phyloP scores from a whole-genome alignment of 2,329 filamentous ascomycete species.

The Colletotrichum cuscutae region DNA sequence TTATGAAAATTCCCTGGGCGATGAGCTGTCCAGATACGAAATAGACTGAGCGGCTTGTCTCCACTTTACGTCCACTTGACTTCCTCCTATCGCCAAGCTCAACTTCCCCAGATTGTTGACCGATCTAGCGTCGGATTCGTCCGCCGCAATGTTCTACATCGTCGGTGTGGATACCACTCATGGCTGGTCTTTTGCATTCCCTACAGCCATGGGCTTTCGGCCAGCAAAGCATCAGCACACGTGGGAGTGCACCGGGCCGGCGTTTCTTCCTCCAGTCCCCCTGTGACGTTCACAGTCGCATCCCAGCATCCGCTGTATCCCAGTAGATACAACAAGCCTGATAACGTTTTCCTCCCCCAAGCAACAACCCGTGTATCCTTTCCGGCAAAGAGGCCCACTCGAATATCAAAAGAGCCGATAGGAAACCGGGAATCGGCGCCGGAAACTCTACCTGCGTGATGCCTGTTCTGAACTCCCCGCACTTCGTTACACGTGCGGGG shows the following conservation, averaged over 20 bases:
- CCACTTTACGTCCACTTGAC: not conserved
- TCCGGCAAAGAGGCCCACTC: not conserved
- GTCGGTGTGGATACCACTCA: not conserved
- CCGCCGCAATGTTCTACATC: not conserved
- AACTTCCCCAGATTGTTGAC: not conserved
- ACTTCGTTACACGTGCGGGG: constrained; percentile 7
- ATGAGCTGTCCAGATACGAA: not conserved
- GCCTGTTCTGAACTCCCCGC: not conserved
- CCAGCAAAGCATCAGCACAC: not conserved
- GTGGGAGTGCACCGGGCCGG: not conserved
- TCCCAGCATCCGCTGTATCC: not conserved
- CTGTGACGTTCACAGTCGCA: not conserved
- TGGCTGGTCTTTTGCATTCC: not conserved
- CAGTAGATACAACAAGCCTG: not conserved
- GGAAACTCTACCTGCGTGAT: not conserved
- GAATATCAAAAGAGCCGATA: not conserved
- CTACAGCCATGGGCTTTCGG: too few species aligned
- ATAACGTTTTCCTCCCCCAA: not conserved
- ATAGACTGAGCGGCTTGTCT: not conserved
- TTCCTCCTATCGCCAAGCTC: not conserved
- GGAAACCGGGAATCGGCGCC: constrained; percentile 2
- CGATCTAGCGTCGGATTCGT: not conserved
- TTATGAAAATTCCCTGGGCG: not conserved
- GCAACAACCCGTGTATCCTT: not conserved
- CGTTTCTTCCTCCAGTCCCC: not conserved